Base-by-base conservation (phyloP, 306 rosid genomes). In the Ochetophila trinervis region DNA sequence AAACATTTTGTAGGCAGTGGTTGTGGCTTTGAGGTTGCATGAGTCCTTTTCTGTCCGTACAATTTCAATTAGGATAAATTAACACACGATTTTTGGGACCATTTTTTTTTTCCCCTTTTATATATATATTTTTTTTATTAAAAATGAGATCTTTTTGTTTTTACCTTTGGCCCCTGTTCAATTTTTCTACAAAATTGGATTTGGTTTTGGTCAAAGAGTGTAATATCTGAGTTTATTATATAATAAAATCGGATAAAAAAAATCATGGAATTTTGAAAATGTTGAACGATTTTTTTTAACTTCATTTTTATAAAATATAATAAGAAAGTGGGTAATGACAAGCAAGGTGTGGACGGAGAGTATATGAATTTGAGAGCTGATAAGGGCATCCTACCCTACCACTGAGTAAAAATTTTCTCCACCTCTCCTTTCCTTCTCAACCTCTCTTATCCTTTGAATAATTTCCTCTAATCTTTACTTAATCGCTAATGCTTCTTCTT, bases 321-420 rank as follows among this genome's bases (percentile, higher is more conserved):
- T 6, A 44, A 63, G 27, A 61, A 60, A 53, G 62, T 53, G 70
- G 60, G 35, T 62, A 68, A 55, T 55, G 57, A 60, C 57, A 69
- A 74, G 40, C 63, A 55, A 34, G 68, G 77, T 71, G 74, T 34
- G 79, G 83, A 63, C 21, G 19, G 6, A 16, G 21, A 4, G 73
- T 76, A 65, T 52, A 20, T n/a, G 15, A 32, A 49, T 27, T 27
- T 69, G 21, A 54, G 65, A 71, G 86, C 73, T 82, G 93, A 88
- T 76, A 85, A 86, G 97, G 97, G 95, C 84, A 85, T 83, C 77
- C 84, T 84, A 85, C 91, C 90, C 96, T 89, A 76, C 97, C 91
- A 88, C 84, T 78, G 27, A 74, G 67, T 68, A 67, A 80, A 72
- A 71, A 57, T 50, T 60, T 53, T 72, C 73, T 68, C 78, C 70